Base-by-base conservation (phyloP, 441 rosid genomes). In the Metrosideros polymorpha region DNA sequence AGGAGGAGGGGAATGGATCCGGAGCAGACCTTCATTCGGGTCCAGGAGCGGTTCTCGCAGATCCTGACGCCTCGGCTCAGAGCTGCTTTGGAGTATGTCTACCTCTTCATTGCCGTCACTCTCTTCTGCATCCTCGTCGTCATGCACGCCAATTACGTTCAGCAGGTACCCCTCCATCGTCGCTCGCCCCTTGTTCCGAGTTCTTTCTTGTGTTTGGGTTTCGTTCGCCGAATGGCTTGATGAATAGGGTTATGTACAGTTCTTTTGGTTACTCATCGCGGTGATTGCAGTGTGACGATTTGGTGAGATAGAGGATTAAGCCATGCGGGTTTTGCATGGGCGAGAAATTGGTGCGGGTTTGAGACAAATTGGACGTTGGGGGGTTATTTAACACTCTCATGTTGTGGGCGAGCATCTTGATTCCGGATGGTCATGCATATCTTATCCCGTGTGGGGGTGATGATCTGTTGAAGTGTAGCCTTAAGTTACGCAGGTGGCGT, bases 81-180 rank as follows among this genome's bases (percentile, higher is more conserved):
- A 91, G 96, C 93, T 66, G 91, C 96, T 88, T 86, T 98, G 91
- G 99, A 98, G 93, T 98, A 95, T 84, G 88, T 93, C 13, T 96
- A 90, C 89, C 93, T 98, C 89, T 87, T 92, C 92, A 89, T 94
- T 19, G 99, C 99, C 85, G 89, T 96, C 89, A 94, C 96, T 84
- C 93, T 94, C 89, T 98, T 98, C 87, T 93, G 94, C 85, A 93
- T 96, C 85, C 99, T 98, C 71, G 98, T 98, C 85, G 97, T 96
- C 85, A 95, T 96, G 99, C 99, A 98, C 92, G 99, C 99, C 91
- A 98, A 98, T 92, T 98, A 94, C 87, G 99, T 98, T 82, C 99
- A 96, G 79, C 98, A 95, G 97, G 99, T 97, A 83, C 25, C 79
- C 43, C 84, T 12, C 6, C 18, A 55, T 51, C 53, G 50, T 25